Conservation (phyloP, 202 grass and related monocot species). For the Zoysia matrella region DNA sequence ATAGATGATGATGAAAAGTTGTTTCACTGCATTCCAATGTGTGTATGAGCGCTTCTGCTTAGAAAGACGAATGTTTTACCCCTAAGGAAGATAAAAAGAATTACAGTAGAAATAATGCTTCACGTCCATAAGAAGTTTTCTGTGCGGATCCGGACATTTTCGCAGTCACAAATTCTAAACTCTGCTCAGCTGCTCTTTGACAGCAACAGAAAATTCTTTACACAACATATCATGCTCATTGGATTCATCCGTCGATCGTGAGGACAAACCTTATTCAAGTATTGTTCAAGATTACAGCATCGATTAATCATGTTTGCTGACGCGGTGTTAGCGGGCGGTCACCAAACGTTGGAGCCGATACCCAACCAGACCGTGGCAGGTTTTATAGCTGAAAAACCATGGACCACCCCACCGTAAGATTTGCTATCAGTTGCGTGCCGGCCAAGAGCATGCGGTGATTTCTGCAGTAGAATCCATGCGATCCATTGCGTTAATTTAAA, state of each 20-base stretch:
- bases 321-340: no score
- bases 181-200: not conserved
- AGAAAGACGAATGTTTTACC: no score
- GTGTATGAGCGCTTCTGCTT: not conserved
- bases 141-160: not conserved
- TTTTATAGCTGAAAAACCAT: not conserved
- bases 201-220: not conserved
- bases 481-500: not conserved
- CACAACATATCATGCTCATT: no score
- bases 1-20: constrained; percentile 34
- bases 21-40: not conserved
- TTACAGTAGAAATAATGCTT: not conserved
- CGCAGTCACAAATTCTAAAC: not conserved
- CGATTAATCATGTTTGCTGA: no score
- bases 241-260: not conserved
- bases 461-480: not conserved
- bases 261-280: not conserved
- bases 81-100: no score
- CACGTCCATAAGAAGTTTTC: not conserved
- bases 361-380: not conserved
- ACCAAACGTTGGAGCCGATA: not conserved
- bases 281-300: no score
- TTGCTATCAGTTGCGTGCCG: not conserved
- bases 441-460: constrained; percentile 5
- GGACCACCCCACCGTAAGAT: not conserved